phyloP scores from a whole-genome alignment of 129 eudicot genomes.

The Flaveria bidentis region DNA sequence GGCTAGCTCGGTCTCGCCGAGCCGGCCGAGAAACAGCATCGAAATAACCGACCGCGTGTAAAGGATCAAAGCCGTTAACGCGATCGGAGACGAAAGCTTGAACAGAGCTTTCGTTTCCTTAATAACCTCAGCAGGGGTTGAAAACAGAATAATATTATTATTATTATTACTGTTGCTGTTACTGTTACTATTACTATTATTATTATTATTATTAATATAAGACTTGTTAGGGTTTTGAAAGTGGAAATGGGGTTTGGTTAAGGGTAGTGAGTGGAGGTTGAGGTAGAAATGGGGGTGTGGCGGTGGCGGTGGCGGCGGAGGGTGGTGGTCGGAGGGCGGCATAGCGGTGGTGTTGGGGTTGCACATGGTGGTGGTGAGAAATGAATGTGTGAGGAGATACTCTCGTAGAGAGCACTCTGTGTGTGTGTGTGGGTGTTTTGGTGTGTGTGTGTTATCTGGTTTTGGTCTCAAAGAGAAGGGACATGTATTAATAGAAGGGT shows the following conservation, averaged over 20 bases:
- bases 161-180: not conserved
- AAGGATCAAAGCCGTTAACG: constrained; percentile 54
- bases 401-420: constrained; percentile 62
- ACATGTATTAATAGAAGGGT: constrained; percentile 45
- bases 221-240: not conserved
- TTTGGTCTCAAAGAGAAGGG: constrained; percentile 39
- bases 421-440: constrained; percentile 23
- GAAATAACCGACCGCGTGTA: constrained; percentile 69
- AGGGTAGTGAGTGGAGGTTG: constrained; percentile 34
- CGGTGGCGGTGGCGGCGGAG: constrained; percentile 27
- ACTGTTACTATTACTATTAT: not conserved
- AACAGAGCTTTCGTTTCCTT: constrained; percentile 45
- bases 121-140: constrained; percentile 6
- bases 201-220: not conserved
- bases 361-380: constrained; percentile 45
- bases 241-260: constrained; percentile 19
- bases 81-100: constrained; percentile 54
- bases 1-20: constrained; percentile 69
- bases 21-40: constrained; percentile 67
- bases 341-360: constrained; percentile 40
- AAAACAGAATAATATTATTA: not conserved
- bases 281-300: constrained; percentile 41
- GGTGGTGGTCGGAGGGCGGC: constrained; percentile 20
- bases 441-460: constrained; percentile 28
- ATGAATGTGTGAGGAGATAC: constrained; percentile 40